These are phyloP conservation scores for Westerdykella ornata DNA, from an alignment of 2,329 filamentous ascomycete genomes.

Conservation along the genomic window DNA sequence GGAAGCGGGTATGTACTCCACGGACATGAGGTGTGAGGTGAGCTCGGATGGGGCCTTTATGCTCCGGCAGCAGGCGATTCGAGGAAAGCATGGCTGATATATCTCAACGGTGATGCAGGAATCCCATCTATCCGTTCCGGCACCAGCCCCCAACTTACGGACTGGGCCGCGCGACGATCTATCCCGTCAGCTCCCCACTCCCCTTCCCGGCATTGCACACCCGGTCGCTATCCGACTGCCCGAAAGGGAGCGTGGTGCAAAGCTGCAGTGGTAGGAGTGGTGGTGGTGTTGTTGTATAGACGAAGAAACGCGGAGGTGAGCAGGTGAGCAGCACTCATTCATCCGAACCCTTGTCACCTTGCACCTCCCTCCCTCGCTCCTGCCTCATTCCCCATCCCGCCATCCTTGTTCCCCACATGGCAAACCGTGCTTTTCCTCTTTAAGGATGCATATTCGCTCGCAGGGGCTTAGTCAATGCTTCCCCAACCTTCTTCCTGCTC, in stretches of 20 bases:
- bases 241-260: background rate
- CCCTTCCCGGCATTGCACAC: background rate
- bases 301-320: constrained; percentile 27
- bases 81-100: constrained; percentile 30
- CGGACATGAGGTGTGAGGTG: background rate
- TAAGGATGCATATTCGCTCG: constrained; percentile 16
- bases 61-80: constrained; percentile 7
- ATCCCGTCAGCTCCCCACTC: background rate
- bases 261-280: too few relatives aligned
- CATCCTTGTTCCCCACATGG: constrained; percentile 34
- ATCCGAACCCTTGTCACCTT: constrained; percentile 2
- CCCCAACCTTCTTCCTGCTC: background rate
- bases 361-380: constrained; percentile 8
- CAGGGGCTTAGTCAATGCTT: constrained; percentile 23
- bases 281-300: too few relatives aligned
- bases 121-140: background rate
- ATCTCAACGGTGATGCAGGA: constrained; percentile 18
- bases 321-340: background rate
- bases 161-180: background rate
- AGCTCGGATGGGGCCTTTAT: constrained; percentile 7
- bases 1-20: background rate
- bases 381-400: constrained; percentile 3
- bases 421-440: constrained; percentile 12
- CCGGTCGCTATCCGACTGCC: background rate
- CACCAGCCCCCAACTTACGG: too few relatives aligned